Evolutionary conservation across 148 eudicot species (phyloP), one percentile per base, ranked within the genome.

Genomic region (Simmondsia chinensis): DNA sequence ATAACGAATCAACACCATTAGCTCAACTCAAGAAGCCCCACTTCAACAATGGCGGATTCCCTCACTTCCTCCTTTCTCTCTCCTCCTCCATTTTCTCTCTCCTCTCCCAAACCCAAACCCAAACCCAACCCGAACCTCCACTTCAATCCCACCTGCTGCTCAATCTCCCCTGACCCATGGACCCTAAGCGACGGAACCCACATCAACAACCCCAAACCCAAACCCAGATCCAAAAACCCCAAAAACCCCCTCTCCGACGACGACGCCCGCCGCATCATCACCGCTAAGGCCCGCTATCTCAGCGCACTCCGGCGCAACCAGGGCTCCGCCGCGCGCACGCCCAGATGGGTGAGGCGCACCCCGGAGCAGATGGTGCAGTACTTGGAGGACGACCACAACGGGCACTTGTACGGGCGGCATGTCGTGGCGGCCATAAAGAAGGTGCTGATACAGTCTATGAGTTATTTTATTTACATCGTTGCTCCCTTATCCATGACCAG

Each of bases 321-420:
- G 34, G 93, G 93, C 42, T 72, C 97, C 0, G 60, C n/a, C 9
- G 91, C 75, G 1, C 75, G 66, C 49, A 81, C 93, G 3, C 93
- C 93, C 2, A 70, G 45, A 43, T 81, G 95, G 97, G 53, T 89
- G 20, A 85, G 69, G 34, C 75, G 95, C 29, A 43, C 85, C 0
- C 97, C 97, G 0, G 95, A 89, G 61, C 95, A 89, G 59, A 89
- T 89, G 97, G 64, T 74, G 9, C 77, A 55, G 57, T 89, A 89
- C 58, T 47, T 89, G 56, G 64, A 78, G 20, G 97, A 89, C 43
- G 93, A 89, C 29, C 63, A 88, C 30, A 71, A 85, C 7, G 97
- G 95, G 4, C 85, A 89, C 12, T 22, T 89, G 63, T 84, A 89
- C 23, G 93, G 95, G 1, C 70, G 68, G 13, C 93, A 89, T 43